Conservation (phyloP, 2,329 filamentous ascomycete genomes). For the Plectosphaerella plurivora region DNA sequence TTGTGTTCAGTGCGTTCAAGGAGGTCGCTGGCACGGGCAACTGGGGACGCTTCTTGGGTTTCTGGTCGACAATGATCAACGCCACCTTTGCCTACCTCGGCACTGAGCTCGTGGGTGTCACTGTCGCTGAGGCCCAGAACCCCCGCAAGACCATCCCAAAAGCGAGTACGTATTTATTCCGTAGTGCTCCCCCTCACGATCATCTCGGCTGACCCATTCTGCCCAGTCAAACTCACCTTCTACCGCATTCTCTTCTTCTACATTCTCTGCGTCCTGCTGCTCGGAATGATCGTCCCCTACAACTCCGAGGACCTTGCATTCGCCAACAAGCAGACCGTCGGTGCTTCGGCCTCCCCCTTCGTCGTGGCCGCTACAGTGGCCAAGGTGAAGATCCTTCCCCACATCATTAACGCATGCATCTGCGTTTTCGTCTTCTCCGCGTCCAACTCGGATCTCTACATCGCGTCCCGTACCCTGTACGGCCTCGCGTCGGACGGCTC, state of each 20-base stretch:
- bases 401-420: constrained; percentile 71
- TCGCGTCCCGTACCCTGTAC: constrained; percentile 67
- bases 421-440: constrained; percentile 73
- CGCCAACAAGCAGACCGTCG: constrained; percentile 45
- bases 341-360: constrained; percentile 65
- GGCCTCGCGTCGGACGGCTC: constrained; percentile 68
- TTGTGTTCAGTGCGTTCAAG: constrained; percentile 38
- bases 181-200: not conserved
- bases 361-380: constrained; percentile 67
- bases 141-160: constrained; percentile 71
- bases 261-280: constrained; percentile 65
- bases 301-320: constrained; percentile 56
- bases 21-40: constrained; percentile 35
- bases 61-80: constrained; percentile 70
- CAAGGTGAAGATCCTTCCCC: constrained; percentile 56
- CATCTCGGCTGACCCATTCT: not conserved
- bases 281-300: constrained; percentile 75
- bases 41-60: constrained; percentile 52
- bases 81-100: constrained; percentile 77
- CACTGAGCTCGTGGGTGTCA: constrained; percentile 73
- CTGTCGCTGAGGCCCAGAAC: constrained; percentile 75
- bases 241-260: constrained; percentile 82
- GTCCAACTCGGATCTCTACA: constrained; percentile 75
- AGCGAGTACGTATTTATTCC: constrained; percentile 37
- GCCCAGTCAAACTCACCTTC: constrained; percentile 64